A percentile compares a stretch with the other conserved stretches of the same genome.
Conservation (phyloP, 2,329 filamentous ascomycete species). For the Botrytis pseudocinerea region DNA sequence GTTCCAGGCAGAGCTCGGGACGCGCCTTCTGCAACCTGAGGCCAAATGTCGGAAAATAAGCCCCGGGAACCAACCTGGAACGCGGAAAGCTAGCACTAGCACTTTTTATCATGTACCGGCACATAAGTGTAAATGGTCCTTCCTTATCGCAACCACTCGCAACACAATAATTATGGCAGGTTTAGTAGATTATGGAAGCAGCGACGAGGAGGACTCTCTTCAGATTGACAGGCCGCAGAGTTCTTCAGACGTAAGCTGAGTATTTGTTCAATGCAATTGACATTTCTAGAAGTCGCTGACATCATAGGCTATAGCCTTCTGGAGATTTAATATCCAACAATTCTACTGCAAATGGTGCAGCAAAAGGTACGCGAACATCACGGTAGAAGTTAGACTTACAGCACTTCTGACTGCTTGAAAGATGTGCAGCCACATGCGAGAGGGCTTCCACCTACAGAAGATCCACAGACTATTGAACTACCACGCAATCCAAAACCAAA, state of each 20-base stretch:
- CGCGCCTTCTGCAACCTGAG: conserved; percentile 22
- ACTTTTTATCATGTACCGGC: neutral
- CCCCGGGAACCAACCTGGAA: neutral
- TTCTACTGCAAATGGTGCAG: conserved; percentile 28
- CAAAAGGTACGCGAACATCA: conserved; percentile 28
- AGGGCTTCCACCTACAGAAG: neutral
- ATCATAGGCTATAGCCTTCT: conserved; percentile 29
- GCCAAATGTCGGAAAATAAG: conserved; percentile 16
- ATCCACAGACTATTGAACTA: neutral
- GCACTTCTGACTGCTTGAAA: conserved; percentile 27
- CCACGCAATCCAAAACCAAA: conserved; percentile 22
- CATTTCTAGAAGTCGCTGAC: conserved; percentile 29
- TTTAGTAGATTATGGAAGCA: conserved; percentile 45
- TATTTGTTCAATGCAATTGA: neutral
- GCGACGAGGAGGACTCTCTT: conserved; percentile 42
- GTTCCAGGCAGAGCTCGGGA: conserved; percentile 24
- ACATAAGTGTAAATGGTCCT: neutral
- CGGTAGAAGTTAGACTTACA: neutral
- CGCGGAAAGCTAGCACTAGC: neutral
- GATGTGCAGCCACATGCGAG: conserved; percentile 28
- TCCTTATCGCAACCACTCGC: neutral
- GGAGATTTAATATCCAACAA: conserved; percentile 26
- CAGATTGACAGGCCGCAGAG: conserved; percentile 26
- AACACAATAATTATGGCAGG: conserved; percentile 36
- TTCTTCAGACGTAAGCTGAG: conserved; percentile 30